These are phyloP conservation scores for Eucalyptus regnans DNA, from an alignment of 345 rosid species.

Conservation along the genomic window DNA sequence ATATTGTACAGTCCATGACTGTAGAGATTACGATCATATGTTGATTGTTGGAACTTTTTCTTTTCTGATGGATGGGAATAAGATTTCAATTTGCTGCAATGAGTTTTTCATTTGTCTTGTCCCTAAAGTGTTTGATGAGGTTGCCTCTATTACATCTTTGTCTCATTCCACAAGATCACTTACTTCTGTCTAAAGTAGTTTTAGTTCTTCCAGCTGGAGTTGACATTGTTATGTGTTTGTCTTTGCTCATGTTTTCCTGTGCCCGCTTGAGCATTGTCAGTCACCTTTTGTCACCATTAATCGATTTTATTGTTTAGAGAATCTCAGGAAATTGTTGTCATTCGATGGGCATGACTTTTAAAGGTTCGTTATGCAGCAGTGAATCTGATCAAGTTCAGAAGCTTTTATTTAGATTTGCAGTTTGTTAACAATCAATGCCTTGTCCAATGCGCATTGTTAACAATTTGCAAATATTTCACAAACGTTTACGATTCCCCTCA, in stretches of 20 bases:
- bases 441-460: not conserved
- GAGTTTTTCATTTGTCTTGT: not conserved
- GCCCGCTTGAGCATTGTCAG: not conserved
- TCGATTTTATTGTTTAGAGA: not conserved
- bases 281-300: not conserved
- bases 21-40: not conserved
- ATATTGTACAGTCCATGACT: not conserved
- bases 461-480: not conserved
- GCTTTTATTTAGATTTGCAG: not conserved
- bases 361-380: not conserved
- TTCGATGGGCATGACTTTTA: not conserved
- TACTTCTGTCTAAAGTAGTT: not conserved
- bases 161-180: not conserved
- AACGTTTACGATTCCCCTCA: not conserved
- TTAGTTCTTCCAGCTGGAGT: not conserved
- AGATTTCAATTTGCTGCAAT: not conserved
- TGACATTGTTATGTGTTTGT: not conserved
- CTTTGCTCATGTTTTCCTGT: not conserved
- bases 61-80: not conserved
- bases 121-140: not conserved
- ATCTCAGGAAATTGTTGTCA: not conserved
- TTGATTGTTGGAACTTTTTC: not conserved
- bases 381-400: not conserved
- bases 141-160: not conserved
- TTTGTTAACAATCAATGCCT: not conserved